A percentile compares a stretch with the other conserved stretches of the same genome.
phyloP scores from a whole-genome alignment of 2,329 filamentous ascomycete genomes.

The Coniochaeta sp. region DNA sequence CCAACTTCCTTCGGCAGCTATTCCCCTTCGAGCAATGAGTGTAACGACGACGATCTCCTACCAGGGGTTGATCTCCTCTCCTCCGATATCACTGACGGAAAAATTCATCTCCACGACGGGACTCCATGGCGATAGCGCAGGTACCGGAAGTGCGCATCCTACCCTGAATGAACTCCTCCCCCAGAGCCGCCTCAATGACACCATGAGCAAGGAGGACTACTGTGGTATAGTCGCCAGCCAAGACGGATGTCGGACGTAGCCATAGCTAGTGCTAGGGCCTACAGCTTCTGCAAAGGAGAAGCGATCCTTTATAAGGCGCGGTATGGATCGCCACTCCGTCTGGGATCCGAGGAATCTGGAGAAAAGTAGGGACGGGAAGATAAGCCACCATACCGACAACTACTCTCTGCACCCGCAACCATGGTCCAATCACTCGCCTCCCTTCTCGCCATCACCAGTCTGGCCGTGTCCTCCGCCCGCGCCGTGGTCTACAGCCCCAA shows the following conservation, averaged over 20 bases:
- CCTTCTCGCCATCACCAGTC: not conserved
- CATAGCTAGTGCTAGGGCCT: not conserved
- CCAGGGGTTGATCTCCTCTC: not conserved
- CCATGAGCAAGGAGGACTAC: not conserved
- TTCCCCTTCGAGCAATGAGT: not conserved
- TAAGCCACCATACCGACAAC: not conserved
- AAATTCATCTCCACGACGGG: not conserved
- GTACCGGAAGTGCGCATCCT: not conserved
- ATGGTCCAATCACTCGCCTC: slow-evolving; percentile 1
- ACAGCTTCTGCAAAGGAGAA: not conserved
- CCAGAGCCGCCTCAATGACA: not conserved
- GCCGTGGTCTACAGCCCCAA: not conserved
- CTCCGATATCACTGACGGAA: slow-evolving; percentile 3
- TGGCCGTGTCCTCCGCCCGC: not conserved
- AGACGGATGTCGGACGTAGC: not conserved
- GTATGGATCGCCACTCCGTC: not conserved
- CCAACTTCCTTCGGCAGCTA: not conserved
- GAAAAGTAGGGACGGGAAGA: not conserved
- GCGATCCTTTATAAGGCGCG: not conserved
- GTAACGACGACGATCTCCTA: not conserved
- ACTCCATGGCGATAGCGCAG: not conserved
- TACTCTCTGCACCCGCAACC: not conserved
- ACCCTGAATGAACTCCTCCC: not conserved
- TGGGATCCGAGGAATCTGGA: not conserved
- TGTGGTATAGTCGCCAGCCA: not conserved